These are phyloP conservation scores for Aspergillus nidulans DNA, from an alignment of 495 filamentous ascomycete genomes.

Conservation along the genomic window DNA sequence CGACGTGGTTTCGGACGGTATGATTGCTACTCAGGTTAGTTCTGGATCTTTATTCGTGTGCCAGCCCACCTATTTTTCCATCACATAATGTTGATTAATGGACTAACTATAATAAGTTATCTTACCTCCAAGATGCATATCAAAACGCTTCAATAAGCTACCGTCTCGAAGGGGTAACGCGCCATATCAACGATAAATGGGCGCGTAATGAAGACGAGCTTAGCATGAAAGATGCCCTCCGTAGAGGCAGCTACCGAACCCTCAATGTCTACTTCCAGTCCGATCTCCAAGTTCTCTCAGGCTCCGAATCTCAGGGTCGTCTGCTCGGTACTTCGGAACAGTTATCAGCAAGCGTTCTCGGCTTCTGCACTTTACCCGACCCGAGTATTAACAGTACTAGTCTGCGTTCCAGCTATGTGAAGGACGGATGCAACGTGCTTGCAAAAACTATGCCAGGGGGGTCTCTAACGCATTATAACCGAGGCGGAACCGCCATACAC, in stretches of 20 bases:
- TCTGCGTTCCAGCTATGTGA: conserved; percentile 34
- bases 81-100: background rate
- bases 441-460: conserved; percentile 48
- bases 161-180: conserved; percentile 61
- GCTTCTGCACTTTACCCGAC: conserved; percentile 48
- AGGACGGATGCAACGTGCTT: conserved; percentile 52
- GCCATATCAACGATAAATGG: conserved; percentile 67
- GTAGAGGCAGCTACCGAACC: conserved; percentile 44
- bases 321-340: conserved; percentile 13
- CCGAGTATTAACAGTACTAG: conserved; percentile 32
- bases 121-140: conserved; percentile 42
- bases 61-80: background rate
- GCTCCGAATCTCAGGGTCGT: conserved; percentile 6
- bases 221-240: conserved; percentile 61
- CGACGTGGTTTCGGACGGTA: conserved; percentile 30
- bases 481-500: conserved; percentile 49
- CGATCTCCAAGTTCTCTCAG: conserved; percentile 32
- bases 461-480: conserved; percentile 39
- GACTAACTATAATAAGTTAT: conserved; percentile 26
- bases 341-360: conserved; percentile 36
- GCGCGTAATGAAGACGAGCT: conserved; percentile 58
- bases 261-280: conserved; percentile 53
- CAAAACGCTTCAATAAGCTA: conserved; percentile 45
- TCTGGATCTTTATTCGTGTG: background rate
- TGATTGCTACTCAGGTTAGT: conserved; percentile 43